Conservation (phyloP, 352 stramenopile genomes). For the Phytopythium delawarense region DNA sequence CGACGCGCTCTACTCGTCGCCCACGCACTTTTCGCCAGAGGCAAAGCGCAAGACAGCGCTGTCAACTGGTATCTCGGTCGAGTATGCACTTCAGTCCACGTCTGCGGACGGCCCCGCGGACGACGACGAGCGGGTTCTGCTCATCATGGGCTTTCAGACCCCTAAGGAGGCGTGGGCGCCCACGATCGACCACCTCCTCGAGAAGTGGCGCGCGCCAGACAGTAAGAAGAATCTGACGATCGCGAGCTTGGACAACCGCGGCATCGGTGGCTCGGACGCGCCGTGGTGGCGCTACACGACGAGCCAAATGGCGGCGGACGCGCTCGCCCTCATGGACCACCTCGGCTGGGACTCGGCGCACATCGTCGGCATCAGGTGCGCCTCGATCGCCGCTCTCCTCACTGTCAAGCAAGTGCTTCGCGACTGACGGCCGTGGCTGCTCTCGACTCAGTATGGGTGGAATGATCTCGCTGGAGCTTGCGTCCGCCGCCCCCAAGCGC, state of each 20-base stretch:
- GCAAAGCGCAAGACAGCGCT: conserved; percentile 18
- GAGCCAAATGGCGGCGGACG: conserved; percentile 50
- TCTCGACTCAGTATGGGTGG: conserved; percentile 29
- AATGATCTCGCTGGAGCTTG: conserved; percentile 60
- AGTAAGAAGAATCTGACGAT: conserved; percentile 34
- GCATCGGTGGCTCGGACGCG: conserved; percentile 36
- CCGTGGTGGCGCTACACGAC: conserved; percentile 49
- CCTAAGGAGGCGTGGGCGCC: conserved; percentile 53
- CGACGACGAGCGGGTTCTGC: conserved; percentile 31
- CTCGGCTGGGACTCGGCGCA: conserved; percentile 45
- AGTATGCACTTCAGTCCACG: conserved; percentile 38
- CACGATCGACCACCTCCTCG: conserved; percentile 39
- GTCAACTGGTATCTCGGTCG: conserved; percentile 41
- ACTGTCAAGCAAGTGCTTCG: not conserved
- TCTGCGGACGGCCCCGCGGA: conserved; percentile 15
- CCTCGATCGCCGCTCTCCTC: not conserved
- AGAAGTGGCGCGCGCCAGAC: conserved; percentile 29
- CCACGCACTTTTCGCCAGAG: conserved; percentile 32
- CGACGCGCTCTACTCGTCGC: conserved; percentile 38
- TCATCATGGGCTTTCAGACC: conserved; percentile 54
- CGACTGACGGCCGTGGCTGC: not conserved
- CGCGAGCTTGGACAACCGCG: conserved; percentile 56
- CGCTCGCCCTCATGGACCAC: conserved; percentile 50
- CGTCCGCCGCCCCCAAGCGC: conserved; percentile 32
- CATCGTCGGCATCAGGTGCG: conserved; percentile 39